Conservation (phyloP, 2,329 filamentous ascomycete genomes). For the Ciborinia camelliae region DNA sequence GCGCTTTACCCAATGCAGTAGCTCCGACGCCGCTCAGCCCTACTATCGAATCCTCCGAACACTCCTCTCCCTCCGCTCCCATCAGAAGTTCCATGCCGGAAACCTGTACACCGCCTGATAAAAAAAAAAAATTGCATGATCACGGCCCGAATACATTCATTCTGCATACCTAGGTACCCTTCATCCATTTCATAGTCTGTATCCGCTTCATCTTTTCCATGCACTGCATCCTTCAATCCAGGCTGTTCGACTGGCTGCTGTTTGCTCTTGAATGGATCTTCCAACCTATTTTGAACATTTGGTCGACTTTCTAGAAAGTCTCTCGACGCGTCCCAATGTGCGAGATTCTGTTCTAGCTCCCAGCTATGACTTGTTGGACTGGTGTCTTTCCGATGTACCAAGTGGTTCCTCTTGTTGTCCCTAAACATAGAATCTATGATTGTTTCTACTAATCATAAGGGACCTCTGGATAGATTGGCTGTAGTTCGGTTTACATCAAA, state of each 20-base stretch:
- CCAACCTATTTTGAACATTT: not conserved
- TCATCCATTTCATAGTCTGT: not conserved
- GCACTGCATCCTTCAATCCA: not conserved
- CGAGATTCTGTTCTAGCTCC: not conserved
- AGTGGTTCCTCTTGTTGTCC: not conserved
- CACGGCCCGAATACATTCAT: not conserved
- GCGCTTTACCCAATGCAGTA: not conserved
- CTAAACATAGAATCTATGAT: not conserved
- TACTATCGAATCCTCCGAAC: not conserved
- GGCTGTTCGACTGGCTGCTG: not conserved
- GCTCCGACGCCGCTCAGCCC: not conserved
- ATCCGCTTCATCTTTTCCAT: not conserved
- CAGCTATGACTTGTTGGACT: no score
- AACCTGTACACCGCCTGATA: not conserved
- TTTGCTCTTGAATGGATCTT: not conserved
- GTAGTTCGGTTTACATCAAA: no score
- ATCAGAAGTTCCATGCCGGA: not conserved
- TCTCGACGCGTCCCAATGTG: not conserved
- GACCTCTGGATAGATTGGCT: no score
- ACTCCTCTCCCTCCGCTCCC: not conserved
- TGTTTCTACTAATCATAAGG: not conserved
- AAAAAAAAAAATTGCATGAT: not conserved
- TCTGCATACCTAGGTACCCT: not conserved
- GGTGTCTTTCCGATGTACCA: not conserved
- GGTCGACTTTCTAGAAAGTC: not conserved